Evolutionary conservation across 305 asterid species (phyloP), one percentile per base, ranked within the genome.

Genomic region (Fraxinus latifolia): DNA sequence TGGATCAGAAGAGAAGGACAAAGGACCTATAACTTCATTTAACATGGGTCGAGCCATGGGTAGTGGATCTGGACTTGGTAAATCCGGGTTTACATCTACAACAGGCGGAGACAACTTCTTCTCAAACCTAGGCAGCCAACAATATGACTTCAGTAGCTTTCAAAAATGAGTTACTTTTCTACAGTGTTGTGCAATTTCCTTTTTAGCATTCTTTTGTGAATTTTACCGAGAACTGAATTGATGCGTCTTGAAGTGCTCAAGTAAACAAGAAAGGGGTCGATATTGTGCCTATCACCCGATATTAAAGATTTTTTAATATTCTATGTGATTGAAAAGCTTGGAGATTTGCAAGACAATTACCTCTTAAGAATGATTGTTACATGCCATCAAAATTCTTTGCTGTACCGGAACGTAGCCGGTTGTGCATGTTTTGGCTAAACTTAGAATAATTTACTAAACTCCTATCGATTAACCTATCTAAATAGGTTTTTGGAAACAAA

Each of bases 21-120:
- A 88, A 85, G 97, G 94, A 53, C 84, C 89, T 72, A 50, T 90
- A 65, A 82, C 91, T 84, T 82, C 96, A 44, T 92, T 89, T 82
- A 82, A 90, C 87, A 89, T 71, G 90, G 95, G 97, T 73, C 82
- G 82, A 65, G 88, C 91, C 23, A 90, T 95, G 93, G 94, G 95
- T 82, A 80, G 86, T 58, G 97, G 97, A 34, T 75, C 97, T 15
- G 89, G 88, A 58, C 79, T 79, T 19, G 91, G 95, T 84, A 91
- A 82, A 72, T 76, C 96, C 23, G 93, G 96, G 68, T 84, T 84
- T 83, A 27, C 93, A 70, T 84, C 93, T 7, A 39, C 93, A 29
- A 8, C 93, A 19, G 79, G 80, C 37, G 87, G 84, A 5, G 95
- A 93, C 31, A 90, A 90, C 86, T 87, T 93, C 85, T 93, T 95